A percentile compares a stretch with the other conserved stretches of the same genome.
Conservation (phyloP, 2,329 filamentous ascomycete species). For the Cordyceps pruinosa region DNA sequence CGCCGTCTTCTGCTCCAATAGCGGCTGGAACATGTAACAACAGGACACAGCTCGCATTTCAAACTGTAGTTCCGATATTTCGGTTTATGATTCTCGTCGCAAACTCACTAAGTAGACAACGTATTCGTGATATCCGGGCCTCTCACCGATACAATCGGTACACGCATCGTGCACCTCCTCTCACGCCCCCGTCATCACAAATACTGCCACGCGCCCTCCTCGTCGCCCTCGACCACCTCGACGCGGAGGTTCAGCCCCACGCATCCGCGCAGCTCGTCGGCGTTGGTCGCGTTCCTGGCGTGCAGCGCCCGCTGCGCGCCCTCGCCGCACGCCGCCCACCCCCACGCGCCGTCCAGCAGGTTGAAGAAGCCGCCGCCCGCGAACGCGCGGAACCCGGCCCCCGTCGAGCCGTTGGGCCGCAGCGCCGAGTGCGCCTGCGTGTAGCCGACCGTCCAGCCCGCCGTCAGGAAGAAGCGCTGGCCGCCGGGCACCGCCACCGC, state of each 20-base stretch:
- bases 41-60: too few relatives aligned
- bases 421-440: slow-evolving; percentile 28
- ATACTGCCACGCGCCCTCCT: slow-evolving; percentile 11
- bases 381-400: slow-evolving; percentile 24
- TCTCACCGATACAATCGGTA: too few relatives aligned
- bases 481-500: slow-evolving; percentile 27
- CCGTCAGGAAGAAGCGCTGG: slow-evolving; percentile 25
- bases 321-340: slow-evolving; percentile 7
- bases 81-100: too few relatives aligned
- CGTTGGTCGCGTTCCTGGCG: slow-evolving; percentile 10
- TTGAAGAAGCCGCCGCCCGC: slow-evolving; percentile 27
- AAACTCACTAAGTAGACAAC: too few relatives aligned
- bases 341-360: slow-evolving; percentile 6
- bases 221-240: background rate
- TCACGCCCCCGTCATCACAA: background rate
- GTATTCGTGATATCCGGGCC: background rate
- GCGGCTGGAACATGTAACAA: too few relatives aligned
- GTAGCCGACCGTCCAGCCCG: slow-evolving; percentile 24
- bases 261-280: background rate
- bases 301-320: slow-evolving; percentile 1
- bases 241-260: slow-evolving; percentile 10
- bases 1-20: too few relatives aligned
- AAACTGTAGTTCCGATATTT: too few relatives aligned
- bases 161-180: background rate
- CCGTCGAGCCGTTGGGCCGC: slow-evolving; percentile 22